Percentiles rank a stretch among this genome's conserved stretches.
phyloP scores from a whole-genome alignment of 1,284 basidiomycete species.

The Irpex sp. region DNA sequence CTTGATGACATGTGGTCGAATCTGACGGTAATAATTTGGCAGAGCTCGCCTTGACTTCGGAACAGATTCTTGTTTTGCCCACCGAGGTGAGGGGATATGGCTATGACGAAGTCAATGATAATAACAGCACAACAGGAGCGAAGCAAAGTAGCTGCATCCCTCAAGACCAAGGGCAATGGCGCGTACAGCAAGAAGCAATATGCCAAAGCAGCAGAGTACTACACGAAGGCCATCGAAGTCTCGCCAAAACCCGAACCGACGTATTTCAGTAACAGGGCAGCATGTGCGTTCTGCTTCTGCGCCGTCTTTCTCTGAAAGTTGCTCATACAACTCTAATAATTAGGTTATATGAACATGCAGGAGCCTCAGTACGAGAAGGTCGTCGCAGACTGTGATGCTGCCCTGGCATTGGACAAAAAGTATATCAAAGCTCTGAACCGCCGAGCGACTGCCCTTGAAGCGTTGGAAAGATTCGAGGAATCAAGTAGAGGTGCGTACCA shows the following conservation, averaged over 20 bases:
- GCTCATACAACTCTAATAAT: background rate
- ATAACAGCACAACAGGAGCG: slow-evolving; percentile 56
- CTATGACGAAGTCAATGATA: background rate
- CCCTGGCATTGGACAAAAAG: slow-evolving; percentile 79
- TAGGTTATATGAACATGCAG: slow-evolving; percentile 89
- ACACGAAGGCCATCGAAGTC: slow-evolving; percentile 89
- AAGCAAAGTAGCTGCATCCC: slow-evolving; percentile 67
- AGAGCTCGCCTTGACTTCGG: slow-evolving; percentile 39
- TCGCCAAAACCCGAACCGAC: slow-evolving; percentile 88
- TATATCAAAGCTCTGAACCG: slow-evolving; percentile 98
- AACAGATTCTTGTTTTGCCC: slow-evolving; percentile 56
- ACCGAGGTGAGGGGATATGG: slow-evolving; percentile 41
- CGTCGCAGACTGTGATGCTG: slow-evolving; percentile 89
- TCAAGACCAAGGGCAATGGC: slow-evolving; percentile 90
- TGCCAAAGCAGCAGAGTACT: slow-evolving; percentile 75
- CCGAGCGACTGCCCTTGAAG: slow-evolving; percentile 84
- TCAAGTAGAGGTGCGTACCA: slow-evolving; percentile 67
- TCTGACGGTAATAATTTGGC: background rate
- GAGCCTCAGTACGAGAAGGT: slow-evolving; percentile 84
- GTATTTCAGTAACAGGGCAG: slow-evolving; percentile 96
- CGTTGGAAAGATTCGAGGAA: slow-evolving; percentile 72
- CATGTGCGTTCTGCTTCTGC: slow-evolving; percentile 56
- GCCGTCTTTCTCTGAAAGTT: background rate
- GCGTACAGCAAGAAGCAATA: slow-evolving; percentile 84
- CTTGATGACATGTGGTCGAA: background rate